Evolutionary conservation across 2,329 filamentous ascomycete genomes (phyloP), one percentile per base, ranked within the genome.

Genomic region (Talaromyces amestolkiae): DNA sequence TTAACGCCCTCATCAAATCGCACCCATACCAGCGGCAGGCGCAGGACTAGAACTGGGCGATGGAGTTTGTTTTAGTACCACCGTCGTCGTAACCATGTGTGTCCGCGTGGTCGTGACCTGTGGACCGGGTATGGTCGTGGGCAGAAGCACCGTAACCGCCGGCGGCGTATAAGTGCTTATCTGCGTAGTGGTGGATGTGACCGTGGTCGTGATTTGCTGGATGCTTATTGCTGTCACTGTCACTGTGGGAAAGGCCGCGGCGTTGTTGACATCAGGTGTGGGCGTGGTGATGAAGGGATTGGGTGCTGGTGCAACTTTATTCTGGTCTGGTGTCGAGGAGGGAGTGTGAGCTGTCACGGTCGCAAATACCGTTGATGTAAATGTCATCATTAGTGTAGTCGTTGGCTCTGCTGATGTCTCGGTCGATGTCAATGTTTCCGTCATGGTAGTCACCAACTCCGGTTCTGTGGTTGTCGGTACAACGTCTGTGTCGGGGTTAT

Each of bases 21-120:
- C 24, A 45, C 13, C 19, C 2, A 15, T 3, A 4, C 33, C 54
- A 7, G 33, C 31, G 37, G 35, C 53, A 56, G 8, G 4, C n/a
- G n/a, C 13, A 19, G 22, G 4, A 45, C 37, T 41, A 13, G 56
- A 8, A 31, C 37, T 45, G 2, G 35, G 37, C n/a, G 27, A 19
- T 39, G 51, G 33, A 15, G 33, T 47, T 33, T 9, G 33, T n/a
- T 54, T 62, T 24, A 41, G 15, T 7, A 27, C 45, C n/a, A 61
- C 19, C 13, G 65, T 65, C 27, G 49, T 61, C 13, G 63, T 67
- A 33, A n/a, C 13, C 39, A 67, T 70, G 5, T 65, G 64, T n/a
- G 69, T 71, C 4, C 64, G 64, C 11, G 69, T 71, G 19, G 65
- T 67, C 4, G 71, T 72, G 47, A 63, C 66, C 56, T 43, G 56